Percentiles rank a stretch among this genome's conserved stretches.
Evolutionary conservation across 257 asterid genomes (phyloP).

Genomic region (Penstemon davidsonii): DNA sequence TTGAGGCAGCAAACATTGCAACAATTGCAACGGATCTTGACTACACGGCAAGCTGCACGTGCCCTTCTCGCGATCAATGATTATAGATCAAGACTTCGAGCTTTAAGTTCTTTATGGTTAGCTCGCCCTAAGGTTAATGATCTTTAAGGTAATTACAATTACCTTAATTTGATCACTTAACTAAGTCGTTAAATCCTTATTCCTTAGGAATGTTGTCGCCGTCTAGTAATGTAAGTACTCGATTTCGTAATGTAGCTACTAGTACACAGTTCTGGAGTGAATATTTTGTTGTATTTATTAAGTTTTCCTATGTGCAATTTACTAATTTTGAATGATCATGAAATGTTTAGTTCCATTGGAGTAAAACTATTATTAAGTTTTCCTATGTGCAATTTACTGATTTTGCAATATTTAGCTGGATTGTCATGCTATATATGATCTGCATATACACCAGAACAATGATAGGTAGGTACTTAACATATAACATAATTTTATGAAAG

Average conservation of each 20-base stretch:
- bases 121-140: conserved; percentile 75
- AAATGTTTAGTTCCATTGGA: too few species aligned
- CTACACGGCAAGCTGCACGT: conserved; percentile 91
- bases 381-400: neutral
- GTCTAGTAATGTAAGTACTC: too few species aligned
- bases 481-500: neutral
- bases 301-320: neutral
- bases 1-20: conserved; percentile 83
- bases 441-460: neutral
- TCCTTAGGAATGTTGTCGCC: neutral
- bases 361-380: too few species aligned
- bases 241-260: too few species aligned
- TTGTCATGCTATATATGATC: neutral
- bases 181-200: neutral
- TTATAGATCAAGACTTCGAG: conserved; percentile 78
- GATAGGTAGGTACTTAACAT: conserved; percentile 3
- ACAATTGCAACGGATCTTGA: conserved; percentile 80
- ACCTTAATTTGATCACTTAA: neutral
- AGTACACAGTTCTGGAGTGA: too few species aligned
- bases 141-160: neutral
- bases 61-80: conserved; percentile 86
- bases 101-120: conserved; percentile 77
- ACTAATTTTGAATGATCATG: neutral
- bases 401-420: neutral
- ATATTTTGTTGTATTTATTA: too few species aligned